phyloP scores from a whole-genome alignment of 2,329 filamentous ascomycete species.

The Didymosphaeria variabile region DNA sequence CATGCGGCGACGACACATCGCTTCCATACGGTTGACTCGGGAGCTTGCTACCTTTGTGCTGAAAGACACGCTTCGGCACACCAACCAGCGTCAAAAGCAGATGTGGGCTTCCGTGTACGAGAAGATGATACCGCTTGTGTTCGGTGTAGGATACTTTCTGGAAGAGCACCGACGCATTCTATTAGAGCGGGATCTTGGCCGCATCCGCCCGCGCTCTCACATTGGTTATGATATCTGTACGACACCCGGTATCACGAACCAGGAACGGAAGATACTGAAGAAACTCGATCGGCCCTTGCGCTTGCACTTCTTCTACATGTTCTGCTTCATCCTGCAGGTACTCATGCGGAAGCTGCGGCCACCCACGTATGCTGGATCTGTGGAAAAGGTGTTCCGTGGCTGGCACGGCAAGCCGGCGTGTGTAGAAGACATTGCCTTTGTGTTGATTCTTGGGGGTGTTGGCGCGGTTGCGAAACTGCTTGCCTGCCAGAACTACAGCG shows the following conservation, averaged over 20 bases:
- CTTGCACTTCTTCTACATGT: conserved; percentile 50
- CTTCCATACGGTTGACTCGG: conserved; percentile 45
- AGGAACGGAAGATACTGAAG: conserved; percentile 42
- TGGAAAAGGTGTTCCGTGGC: conserved; percentile 42
- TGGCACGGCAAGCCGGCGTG: conserved; percentile 44
- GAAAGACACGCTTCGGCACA: conserved; percentile 38
- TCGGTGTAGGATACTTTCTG: conserved; percentile 49
- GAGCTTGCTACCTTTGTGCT: conserved; percentile 45
- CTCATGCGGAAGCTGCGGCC: conserved; percentile 43
- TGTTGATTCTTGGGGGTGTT: conserved; percentile 47
- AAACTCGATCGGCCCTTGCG: conserved; percentile 43
- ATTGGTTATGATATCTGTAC: conserved; percentile 48
- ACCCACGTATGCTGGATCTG: conserved; percentile 37
- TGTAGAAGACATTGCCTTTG: conserved; percentile 48
- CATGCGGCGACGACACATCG: conserved; percentile 47
- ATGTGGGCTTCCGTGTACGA: conserved; percentile 49
- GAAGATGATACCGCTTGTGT: conserved; percentile 48
- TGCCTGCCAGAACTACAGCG: conserved; percentile 41
- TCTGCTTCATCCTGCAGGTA: conserved; percentile 48
- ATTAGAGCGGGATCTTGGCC: conserved; percentile 44
- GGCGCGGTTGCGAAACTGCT: conserved; percentile 47
- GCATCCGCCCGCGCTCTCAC: conserved; percentile 42
- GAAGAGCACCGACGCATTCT: conserved; percentile 45
- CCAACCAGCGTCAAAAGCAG: conserved; percentile 39
- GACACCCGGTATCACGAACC: conserved; percentile 36